Base-by-base conservation (phyloP, 768 basidiomycete genomes). In the Termitomyces sp. region DNA sequence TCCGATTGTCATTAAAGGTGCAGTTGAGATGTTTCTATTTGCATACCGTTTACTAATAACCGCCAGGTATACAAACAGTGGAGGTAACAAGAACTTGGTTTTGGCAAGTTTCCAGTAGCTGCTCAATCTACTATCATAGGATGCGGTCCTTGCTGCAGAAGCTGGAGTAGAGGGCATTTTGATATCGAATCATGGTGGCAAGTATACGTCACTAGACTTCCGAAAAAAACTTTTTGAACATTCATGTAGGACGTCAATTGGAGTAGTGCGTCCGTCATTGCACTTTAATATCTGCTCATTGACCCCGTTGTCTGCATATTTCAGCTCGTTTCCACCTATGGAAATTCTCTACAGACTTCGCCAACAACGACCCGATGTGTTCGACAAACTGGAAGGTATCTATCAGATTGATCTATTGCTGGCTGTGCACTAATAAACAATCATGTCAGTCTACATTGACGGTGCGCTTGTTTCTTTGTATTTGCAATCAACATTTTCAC, bases 111-210 rank as follows among this genome's bases (percentile, higher is more conserved):
- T 2, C 50, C 24, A 12, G 12, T 20, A 30, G 8, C 16, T 18
- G 46, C 27, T 57, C 22, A 50, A 39, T 30, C 16, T 45, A 31
- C 30, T 36, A 33, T 62, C 67, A 12, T 69, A 95, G 84, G 95
- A 97, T 73, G 93, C 91, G 2, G 83, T 92, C 44, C 81, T 93
- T 48, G 94, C 94, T 31, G 84, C 81, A 18, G 86, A 95, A 61
- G 82, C 88, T 33, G 92, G 93, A 13, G 87, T 91, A 18, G 87
- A 95, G 58, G 95, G 90, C 5, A 93, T 98, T 61, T 78, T 95
- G 57, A 73, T 98, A 9, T 92, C 89, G 0, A 98, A 98, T 64
- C 95, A 98, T 65, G 95, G 95, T 57, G 95, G 92, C 81, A 66
- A 63, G 75, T 73, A 16, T 46, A 27, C 8, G 48, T 50, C 33